A percentile compares a stretch with the other conserved stretches of the same genome.
Evolutionary conservation across 176 grass and related monocot genomes (phyloP).

Genomic region (Poa annua): DNA sequence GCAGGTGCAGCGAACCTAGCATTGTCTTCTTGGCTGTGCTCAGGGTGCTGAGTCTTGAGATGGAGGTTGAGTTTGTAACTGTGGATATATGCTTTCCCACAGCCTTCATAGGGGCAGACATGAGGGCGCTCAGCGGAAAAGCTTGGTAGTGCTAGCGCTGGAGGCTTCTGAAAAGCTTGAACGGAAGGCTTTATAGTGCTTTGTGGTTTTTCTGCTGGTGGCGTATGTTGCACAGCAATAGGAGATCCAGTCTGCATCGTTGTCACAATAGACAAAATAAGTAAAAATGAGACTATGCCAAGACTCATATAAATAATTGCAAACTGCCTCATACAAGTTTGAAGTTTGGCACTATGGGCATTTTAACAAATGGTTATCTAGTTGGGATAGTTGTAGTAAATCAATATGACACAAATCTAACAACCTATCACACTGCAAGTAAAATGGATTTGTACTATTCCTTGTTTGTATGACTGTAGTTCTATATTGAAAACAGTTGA

Average conservation of each 20-base stretch:
- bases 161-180: conserved; percentile 35
- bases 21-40: conserved; percentile 55
- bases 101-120: conserved; percentile 87
- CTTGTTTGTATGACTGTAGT: neutral
- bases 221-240: conserved; percentile 38
- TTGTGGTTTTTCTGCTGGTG: conserved; percentile 51
- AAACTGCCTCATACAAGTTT: conserved; percentile 15
- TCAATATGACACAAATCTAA: conserved; percentile 9
- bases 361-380: conserved; percentile 33
- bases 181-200: conserved; percentile 42
- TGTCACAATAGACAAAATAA: conserved; percentile 8
- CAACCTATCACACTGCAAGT: neutral
- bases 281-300: conserved; percentile 9
- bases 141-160: conserved; percentile 41
- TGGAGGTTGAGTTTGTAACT: conserved; percentile 90
- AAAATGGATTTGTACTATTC: neutral
- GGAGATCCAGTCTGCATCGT: conserved; percentile 53
- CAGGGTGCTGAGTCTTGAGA: conserved; percentile 75
- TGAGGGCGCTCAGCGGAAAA: conserved; percentile 52
- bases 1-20: conserved; percentile 35
- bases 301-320: neutral
- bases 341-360: conserved; percentile 8
- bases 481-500: neutral
- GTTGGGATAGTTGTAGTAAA: conserved; percentile 20
- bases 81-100: conserved; percentile 86